These are phyloP conservation scores for Aspergillus thermomutatus DNA, from an alignment of 2,329 filamentous ascomycete genomes.

Conservation along the genomic window DNA sequence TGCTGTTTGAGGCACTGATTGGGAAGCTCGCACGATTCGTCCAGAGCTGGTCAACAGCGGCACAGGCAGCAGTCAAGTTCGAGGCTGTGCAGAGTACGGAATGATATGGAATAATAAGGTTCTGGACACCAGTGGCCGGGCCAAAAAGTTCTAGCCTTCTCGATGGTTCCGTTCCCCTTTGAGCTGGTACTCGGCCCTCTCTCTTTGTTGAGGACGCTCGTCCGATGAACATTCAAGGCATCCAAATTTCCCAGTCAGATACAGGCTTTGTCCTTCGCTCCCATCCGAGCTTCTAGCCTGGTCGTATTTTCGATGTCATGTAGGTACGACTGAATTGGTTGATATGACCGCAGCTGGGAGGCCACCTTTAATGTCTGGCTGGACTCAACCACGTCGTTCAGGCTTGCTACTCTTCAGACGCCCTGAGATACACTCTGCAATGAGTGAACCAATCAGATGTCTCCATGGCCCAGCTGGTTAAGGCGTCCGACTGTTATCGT, in stretches of 20 bases:
- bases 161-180: too few species aligned
- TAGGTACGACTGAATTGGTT: not conserved
- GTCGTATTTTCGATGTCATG: not conserved
- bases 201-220: too few species aligned
- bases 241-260: not conserved
- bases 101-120: too few species aligned
- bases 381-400: not conserved
- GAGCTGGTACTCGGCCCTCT: too few species aligned
- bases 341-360: not conserved
- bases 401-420: accelerated
- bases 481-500: not conserved
- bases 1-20: not conserved
- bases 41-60: not conserved
- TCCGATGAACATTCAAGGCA: not conserved
- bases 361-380: not conserved
- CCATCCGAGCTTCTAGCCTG: not conserved
- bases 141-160: too few species aligned
- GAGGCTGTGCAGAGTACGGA: not conserved
- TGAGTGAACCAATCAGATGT: not conserved
- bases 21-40: not conserved
- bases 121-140: too few species aligned
- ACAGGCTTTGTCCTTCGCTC: not conserved
- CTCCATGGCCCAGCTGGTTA: not conserved
- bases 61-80: not conserved
- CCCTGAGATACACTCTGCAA: not conserved